Evolutionary conservation across 257 asterid genomes (phyloP), one percentile per base, ranked within the genome.

Genomic region (Anisodus acutangulus): DNA sequence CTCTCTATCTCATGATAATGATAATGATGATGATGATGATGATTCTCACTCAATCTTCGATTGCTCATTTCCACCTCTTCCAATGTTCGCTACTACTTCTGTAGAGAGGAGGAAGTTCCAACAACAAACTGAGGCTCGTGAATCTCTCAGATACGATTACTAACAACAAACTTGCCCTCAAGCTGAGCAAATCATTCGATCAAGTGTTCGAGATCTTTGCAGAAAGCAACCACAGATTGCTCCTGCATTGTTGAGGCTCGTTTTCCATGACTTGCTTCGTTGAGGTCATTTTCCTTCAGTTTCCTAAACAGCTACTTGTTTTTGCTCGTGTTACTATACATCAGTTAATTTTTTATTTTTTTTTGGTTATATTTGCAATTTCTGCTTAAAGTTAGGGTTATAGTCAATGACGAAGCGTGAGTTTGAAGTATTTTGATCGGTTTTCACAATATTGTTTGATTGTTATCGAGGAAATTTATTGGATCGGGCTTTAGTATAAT

Each of bases 221-320:
- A 49, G 10, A 22, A 8, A 41, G 79, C 86, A 85, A 53, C 89
- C 81, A 4, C 78, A 78, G n/a, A 79, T 90, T 53, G 92, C 91
- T 6, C 97, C 97, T 80, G 92, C 92, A 26, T 72, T 94, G 45
- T 35, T 91, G 85, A 82, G 95, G 72, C 92, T 93, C 3, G 87
- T 86, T 68, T 94, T 94, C 82, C 97, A 94, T 15, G 97, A 93
- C 82, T 92, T 92, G 95, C 86, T 92, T 90, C 64, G 89, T 93
- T 37, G 82, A 85, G 96, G 97, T 93, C 9, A 86, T 5, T 22
- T 22, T 22, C 26, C 26, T 22, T 22, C 26, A 22, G 26, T 81
- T 82, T 70, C 57, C 66, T 51, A 16, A 22, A 60, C 76, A 67
- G 2, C 5, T 15, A 17, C 39, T 79, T 22, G 63, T 58, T 58